These are phyloP conservation scores for Aspergillus ruber DNA, from an alignment of 2,329 filamentous ascomycete genomes.

Conservation along the genomic window DNA sequence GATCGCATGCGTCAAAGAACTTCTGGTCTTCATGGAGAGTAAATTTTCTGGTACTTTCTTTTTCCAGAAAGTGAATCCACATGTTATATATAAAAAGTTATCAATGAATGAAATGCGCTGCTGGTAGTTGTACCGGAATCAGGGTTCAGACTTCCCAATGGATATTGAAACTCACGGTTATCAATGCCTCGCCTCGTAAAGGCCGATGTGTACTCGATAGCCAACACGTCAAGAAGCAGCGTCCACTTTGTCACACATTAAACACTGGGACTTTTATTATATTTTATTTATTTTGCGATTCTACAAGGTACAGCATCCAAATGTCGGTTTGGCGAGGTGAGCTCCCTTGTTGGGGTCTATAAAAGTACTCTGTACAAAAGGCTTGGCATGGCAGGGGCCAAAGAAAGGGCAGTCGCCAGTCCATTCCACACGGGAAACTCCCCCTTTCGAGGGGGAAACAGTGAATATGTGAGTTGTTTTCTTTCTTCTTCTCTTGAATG, in stretches of 20 bases:
- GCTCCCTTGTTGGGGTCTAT: too few species aligned
- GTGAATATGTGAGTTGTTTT: slow-evolving; percentile 1
- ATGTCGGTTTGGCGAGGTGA: too few species aligned
- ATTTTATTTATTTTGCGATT: too few species aligned
- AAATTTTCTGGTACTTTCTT: neutral
- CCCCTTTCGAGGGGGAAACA: neutral
- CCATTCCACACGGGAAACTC: neutral
- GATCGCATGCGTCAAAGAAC: neutral
- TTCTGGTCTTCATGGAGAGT: neutral
- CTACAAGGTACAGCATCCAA: too few species aligned
- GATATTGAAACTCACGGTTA: too few species aligned
- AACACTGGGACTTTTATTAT: too few species aligned
- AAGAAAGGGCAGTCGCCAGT: slow-evolving; percentile 1
- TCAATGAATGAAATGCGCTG: neutral
- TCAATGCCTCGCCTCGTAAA: too few species aligned
- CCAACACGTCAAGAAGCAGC: too few species aligned
- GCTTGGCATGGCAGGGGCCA: neutral
- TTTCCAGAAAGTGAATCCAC: neutral
- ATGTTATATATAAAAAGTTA: neutral
- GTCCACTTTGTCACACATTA: too few species aligned
- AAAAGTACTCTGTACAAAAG: too few species aligned
- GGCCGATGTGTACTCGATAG: too few species aligned
- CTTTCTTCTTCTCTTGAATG: slow-evolving; percentile 3
- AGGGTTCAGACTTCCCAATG: too few species aligned
- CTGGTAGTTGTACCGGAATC: neutral